Percentiles rank a stretch among this genome's conserved stretches.
phyloP scores from a whole-genome alignment of 768 basidiomycete species.

The Tricholoma sp. region DNA sequence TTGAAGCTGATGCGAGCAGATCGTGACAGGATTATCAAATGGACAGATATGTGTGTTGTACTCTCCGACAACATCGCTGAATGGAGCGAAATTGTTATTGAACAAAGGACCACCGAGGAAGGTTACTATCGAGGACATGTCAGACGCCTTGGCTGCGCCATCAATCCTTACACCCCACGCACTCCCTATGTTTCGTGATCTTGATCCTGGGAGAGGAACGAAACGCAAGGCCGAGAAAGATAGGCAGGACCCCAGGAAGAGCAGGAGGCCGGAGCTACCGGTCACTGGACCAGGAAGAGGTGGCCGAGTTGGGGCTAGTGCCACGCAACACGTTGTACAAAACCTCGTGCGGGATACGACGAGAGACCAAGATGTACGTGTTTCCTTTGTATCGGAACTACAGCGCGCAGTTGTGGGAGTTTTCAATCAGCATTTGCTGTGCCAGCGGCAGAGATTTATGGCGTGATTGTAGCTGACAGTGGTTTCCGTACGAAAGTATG shows the following conservation, averaged over 20 bases:
- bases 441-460: constrained; percentile 2
- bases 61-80: constrained; percentile 83
- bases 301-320: constrained; percentile 93
- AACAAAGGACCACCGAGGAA: constrained; percentile 84
- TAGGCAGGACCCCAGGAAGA: constrained; percentile 84
- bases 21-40: constrained; percentile 81
- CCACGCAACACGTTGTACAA: constrained; percentile 95
- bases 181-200: constrained; percentile 88
- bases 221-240: constrained; percentile 92
- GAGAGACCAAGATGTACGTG: constrained; percentile 91
- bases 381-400: neutral
- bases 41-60: constrained; percentile 89
- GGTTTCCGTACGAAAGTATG: constrained; percentile 10
- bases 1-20: constrained; percentile 39
- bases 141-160: constrained; percentile 77
- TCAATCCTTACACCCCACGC: constrained; percentile 92
- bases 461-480: constrained; percentile 26
- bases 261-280: constrained; percentile 86
- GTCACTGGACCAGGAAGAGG: constrained; percentile 91
- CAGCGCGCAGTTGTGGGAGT: constrained; percentile 4
- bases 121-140: constrained; percentile 82
- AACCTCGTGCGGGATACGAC: constrained; percentile 89
- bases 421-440: constrained; percentile 6
- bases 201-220: constrained; percentile 62
- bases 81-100: constrained; percentile 87